phyloP scores from a whole-genome alignment of 345 rosid genomes.

The Brassica carinata region DNA sequence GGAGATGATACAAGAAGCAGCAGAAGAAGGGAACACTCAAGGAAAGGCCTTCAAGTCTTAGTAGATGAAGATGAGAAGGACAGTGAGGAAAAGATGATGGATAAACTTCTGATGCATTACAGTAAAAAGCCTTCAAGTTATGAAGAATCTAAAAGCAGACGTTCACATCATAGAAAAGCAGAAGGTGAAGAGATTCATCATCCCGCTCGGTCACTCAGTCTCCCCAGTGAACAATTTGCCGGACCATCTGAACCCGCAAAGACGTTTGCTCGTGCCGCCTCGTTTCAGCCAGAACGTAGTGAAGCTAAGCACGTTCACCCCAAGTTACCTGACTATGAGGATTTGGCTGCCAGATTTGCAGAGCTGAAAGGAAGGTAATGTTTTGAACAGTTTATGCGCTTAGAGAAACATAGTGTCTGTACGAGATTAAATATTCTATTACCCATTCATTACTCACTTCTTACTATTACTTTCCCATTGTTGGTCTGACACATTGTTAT shows the following conservation, averaged over 20 bases:
- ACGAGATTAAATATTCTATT: background rate
- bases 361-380: constrained; percentile 71
- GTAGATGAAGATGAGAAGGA: constrained; percentile 65
- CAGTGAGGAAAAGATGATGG: constrained; percentile 83
- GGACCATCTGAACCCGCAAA: constrained; percentile 50
- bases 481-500: background rate
- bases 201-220: constrained; percentile 67
- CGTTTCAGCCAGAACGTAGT: constrained; percentile 74
- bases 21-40: constrained; percentile 69
- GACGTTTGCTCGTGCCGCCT: constrained; percentile 61
- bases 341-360: constrained; percentile 87
- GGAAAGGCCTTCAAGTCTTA: constrained; percentile 63
- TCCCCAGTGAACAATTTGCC: constrained; percentile 57
- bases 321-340: constrained; percentile 89
- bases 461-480: background rate
- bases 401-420: constrained; percentile 13
- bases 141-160: constrained; percentile 67
- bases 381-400: background rate
- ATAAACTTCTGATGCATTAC: constrained; percentile 83
- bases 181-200: constrained; percentile 48
- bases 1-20: constrained; percentile 45
- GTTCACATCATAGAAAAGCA: constrained; percentile 34
- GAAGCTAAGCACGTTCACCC: constrained; percentile 90
- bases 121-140: constrained; percentile 69
- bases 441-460: background rate